Percentiles rank a stretch among this genome's conserved stretches.
Evolutionary conservation across 306 rosid genomes (phyloP).

Genomic region (cucumber (Cucumis sativus)): DNA sequence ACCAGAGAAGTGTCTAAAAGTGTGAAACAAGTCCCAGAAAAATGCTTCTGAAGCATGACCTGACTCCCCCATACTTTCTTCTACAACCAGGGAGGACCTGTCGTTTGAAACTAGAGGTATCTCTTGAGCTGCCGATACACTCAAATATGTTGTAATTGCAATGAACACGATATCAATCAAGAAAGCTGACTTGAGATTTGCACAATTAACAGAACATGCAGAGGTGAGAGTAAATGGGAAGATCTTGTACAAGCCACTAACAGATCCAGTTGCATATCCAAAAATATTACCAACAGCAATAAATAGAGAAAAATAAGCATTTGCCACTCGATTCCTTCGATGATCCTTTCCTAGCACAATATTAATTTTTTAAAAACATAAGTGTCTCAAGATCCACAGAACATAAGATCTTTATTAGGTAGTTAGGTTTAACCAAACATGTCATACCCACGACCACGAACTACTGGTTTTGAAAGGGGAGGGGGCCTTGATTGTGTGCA

Average conservation of each 20-base stretch:
- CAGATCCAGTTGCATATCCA: constrained; percentile 82
- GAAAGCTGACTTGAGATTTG: constrained; percentile 97
- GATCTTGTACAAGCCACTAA: constrained; percentile 75
- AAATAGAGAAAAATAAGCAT: constrained; percentile 84
- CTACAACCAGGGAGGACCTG: constrained; percentile 22
- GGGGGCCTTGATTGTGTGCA: neutral
- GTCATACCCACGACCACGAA: neutral
- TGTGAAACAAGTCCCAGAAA: constrained; percentile 81
- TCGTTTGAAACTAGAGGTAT: constrained; percentile 37
- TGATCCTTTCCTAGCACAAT: constrained; percentile 61
- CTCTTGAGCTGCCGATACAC: constrained; percentile 62
- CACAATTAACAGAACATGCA: constrained; percentile 70
- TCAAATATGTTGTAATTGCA: constrained; percentile 48
- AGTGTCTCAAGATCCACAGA: constrained; percentile 41
- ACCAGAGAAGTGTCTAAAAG: constrained; percentile 62
- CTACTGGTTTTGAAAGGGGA: neutral
- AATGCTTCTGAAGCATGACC: constrained; percentile 68
- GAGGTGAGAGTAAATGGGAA: constrained; percentile 53
- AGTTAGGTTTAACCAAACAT: neutral
- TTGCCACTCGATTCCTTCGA: constrained; percentile 88
- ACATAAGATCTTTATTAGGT: constrained; percentile 36
- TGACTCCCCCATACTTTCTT: constrained; percentile 39
- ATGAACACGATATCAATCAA: constrained; percentile 49
- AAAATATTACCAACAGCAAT: constrained; percentile 93
- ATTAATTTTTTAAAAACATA: neutral